Evolutionary conservation across 164 flowering plant genomes (phyloP).

Genomic region (Taxillus chinensis): DNA sequence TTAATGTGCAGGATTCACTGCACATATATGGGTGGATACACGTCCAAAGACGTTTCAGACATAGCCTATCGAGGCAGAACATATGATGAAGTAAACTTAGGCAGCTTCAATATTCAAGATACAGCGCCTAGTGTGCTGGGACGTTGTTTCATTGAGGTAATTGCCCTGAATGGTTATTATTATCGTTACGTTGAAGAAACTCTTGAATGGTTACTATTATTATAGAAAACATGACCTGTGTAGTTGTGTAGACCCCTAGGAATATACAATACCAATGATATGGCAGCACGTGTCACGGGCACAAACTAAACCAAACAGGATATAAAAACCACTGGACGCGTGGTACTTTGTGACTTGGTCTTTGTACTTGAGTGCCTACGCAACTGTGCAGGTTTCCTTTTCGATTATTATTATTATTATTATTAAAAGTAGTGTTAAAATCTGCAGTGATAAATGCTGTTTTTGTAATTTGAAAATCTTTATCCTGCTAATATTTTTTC

Average conservation of each 20-base stretch:
- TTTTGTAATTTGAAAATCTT: neutral
- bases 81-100: neutral
- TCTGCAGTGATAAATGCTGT: neutral
- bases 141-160: slow-evolving; percentile 72
- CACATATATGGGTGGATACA: neutral
- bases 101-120: neutral
- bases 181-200: no score
- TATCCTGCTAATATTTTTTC: neutral
- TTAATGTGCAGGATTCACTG: neutral
- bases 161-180: neutral
- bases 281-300: no score
- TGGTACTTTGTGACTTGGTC: no score
- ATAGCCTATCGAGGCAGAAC: neutral
- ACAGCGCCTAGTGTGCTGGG: neutral
- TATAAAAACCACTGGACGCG: no score
- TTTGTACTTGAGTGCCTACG: no score
- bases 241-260: no score
- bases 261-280: no score
- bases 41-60: neutral
- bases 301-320: no score
- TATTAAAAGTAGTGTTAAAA: neutral
- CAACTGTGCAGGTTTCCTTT: no score
- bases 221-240: no score
- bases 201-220: no score
- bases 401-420: neutral